phyloP scores from a whole-genome alignment of 208 protist species.

The Acanthamoeba sp. region DNA sequence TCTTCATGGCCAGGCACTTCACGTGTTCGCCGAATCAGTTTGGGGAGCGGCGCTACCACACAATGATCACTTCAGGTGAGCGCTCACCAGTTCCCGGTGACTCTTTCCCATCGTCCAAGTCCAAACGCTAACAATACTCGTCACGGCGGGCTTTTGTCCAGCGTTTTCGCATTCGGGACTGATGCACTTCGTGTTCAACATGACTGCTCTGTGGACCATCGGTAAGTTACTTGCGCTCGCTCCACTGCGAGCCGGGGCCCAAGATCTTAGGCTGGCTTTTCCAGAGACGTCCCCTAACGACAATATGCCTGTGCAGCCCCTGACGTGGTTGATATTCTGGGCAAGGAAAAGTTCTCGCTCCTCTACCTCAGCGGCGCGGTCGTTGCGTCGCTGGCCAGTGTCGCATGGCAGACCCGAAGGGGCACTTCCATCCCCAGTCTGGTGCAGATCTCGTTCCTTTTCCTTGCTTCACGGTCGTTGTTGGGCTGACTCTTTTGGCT shows the following conservation, averaged over 20 bases:
- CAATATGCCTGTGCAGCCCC: background rate
- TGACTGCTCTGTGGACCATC: conserved; percentile 24
- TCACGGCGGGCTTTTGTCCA: background rate
- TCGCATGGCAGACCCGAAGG: background rate
- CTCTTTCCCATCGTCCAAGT: background rate
- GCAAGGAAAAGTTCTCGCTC: conserved; percentile 4
- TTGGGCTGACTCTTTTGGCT: background rate
- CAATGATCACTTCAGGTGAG: conserved; percentile 15
- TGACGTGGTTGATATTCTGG: conserved; percentile 2
- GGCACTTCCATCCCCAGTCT: conserved; percentile 9
- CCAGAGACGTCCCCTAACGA: background rate
- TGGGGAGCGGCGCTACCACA: background rate
- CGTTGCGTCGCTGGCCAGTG: background rate
- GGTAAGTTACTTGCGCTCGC: background rate
- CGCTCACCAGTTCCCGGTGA: background rate
- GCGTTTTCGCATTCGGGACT: background rate
- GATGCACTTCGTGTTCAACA: conserved; percentile 41
- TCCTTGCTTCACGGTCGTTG: background rate
- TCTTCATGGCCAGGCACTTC: conserved; percentile 13
- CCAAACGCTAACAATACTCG: background rate
- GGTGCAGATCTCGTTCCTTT: background rate
- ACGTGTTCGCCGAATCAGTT: background rate
- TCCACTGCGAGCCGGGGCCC: too few species aligned
- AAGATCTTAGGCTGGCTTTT: too few species aligned
- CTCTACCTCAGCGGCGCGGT: conserved; percentile 31